phyloP scores from a whole-genome alignment of 306 rosid genomes.

The Rosa chinensis region DNA sequence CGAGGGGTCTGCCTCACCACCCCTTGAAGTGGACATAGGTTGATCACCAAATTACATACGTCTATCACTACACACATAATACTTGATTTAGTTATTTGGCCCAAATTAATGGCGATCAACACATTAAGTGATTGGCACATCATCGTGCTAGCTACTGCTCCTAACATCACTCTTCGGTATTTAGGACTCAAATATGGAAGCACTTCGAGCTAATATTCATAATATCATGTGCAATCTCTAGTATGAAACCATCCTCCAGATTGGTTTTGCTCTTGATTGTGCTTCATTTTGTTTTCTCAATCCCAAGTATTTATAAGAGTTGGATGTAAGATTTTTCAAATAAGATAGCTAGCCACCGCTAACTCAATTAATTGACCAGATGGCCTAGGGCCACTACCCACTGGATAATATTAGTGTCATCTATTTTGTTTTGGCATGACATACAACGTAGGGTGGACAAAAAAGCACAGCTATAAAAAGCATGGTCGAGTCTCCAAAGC shows the following conservation, averaged over 20 bases:
- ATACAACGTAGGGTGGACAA: background rate
- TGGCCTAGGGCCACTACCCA: background rate
- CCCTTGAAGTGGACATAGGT: too few relatives aligned
- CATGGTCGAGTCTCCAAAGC: background rate
- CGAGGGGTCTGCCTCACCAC: too few relatives aligned
- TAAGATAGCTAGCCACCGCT: too few relatives aligned
- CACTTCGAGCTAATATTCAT: background rate
- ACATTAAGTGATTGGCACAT: background rate
- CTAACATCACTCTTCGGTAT: background rate
- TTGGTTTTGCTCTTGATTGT: background rate
- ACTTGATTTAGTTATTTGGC: background rate
- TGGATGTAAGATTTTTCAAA: too few relatives aligned
- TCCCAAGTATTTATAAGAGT: background rate
- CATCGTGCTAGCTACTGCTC: background rate
- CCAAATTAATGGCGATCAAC: background rate
- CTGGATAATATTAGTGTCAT: background rate
- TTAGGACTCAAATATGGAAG: background rate
- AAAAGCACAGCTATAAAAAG: background rate
- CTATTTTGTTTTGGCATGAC: background rate
- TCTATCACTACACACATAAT: background rate
- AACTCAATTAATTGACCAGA: too few relatives aligned
- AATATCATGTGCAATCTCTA: too few relatives aligned
- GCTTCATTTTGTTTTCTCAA: background rate
- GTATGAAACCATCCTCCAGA: background rate
- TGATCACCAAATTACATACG: too few relatives aligned